Evolutionary conservation across 768 basidiomycete genomes (phyloP).

Genomic region (Panaeolus papilionaceus): DNA sequence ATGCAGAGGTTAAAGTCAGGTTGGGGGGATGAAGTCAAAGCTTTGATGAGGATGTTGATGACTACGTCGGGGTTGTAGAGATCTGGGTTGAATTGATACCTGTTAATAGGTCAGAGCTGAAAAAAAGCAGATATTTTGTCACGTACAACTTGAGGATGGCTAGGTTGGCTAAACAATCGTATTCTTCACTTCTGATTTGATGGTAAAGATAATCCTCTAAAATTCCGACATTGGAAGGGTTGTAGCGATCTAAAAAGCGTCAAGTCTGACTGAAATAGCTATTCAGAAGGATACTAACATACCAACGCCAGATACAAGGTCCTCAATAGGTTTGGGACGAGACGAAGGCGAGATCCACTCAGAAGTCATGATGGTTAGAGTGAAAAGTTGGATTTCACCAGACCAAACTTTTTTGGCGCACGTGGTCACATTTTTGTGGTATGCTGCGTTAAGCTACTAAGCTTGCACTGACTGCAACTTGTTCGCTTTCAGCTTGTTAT

Average conservation of each 20-base stretch:
- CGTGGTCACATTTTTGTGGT: constrained; percentile 28
- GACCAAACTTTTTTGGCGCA: constrained; percentile 39
- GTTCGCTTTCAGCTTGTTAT: not conserved
- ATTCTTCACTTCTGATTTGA: constrained; percentile 90
- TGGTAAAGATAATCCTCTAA: constrained; percentile 97
- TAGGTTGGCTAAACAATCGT: constrained; percentile 94
- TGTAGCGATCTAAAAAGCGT: constrained; percentile 84
- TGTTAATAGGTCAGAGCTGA: constrained; percentile 34
- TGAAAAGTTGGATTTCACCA: not conserved
- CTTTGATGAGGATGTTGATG: constrained; percentile 93
- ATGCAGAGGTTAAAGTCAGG: constrained; percentile 96
- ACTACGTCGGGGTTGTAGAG: constrained; percentile 93
- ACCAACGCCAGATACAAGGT: constrained; percentile 92
- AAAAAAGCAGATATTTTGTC: not conserved
- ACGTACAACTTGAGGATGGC: constrained; percentile 91
- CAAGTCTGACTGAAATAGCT: constrained; percentile 19
- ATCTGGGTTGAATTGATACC: constrained; percentile 96
- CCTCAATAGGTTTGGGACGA: constrained; percentile 87
- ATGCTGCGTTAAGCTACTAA: not conserved
- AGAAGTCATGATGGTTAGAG: constrained; percentile 49
- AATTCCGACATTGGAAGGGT: constrained; percentile 91
- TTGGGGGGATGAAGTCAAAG: constrained; percentile 81
- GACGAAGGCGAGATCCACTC: constrained; percentile 79
- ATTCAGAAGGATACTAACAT: constrained; percentile 33
- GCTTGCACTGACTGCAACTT: not conserved